Evolutionary conservation across 306 rosid genomes (phyloP).

Genomic region (Rubus parviflorus): DNA sequence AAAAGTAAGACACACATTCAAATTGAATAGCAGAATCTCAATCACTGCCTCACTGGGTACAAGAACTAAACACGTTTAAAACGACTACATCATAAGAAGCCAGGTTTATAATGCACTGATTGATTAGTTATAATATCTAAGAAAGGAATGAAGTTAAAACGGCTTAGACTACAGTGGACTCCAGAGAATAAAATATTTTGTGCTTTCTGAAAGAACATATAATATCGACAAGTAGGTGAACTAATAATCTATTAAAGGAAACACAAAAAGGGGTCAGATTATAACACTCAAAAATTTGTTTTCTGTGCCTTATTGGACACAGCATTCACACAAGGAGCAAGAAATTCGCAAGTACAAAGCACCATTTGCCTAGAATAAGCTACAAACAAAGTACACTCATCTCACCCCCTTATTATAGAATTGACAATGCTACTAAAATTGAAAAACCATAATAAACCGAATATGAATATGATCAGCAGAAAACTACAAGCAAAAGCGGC

Average conservation of each 20-base stretch:
- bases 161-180: not conserved
- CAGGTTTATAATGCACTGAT: not conserved
- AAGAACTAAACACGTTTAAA: not conserved
- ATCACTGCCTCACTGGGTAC: not conserved
- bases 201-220: not conserved
- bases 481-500: not conserved
- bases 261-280: not conserved
- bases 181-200: not conserved
- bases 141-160: not conserved
- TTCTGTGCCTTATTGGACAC: not conserved
- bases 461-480: not conserved
- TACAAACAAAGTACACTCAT: not conserved
- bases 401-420: not conserved
- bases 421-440: not conserved
- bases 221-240: not conserved
- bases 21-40: slow-evolving; percentile 18
- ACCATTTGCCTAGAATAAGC: not conserved
- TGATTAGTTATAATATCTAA: slow-evolving; percentile 11
- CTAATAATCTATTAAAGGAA: not conserved
- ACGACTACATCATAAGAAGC: not conserved
- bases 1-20: slow-evolving; percentile 6
- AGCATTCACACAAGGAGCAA: not conserved
- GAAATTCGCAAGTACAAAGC: not conserved
- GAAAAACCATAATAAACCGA: not conserved
- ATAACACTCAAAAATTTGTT: not conserved